Evolutionary conservation across 768 basidiomycete genomes (phyloP).

Genomic region (Cyclocybe cylindracea): DNA sequence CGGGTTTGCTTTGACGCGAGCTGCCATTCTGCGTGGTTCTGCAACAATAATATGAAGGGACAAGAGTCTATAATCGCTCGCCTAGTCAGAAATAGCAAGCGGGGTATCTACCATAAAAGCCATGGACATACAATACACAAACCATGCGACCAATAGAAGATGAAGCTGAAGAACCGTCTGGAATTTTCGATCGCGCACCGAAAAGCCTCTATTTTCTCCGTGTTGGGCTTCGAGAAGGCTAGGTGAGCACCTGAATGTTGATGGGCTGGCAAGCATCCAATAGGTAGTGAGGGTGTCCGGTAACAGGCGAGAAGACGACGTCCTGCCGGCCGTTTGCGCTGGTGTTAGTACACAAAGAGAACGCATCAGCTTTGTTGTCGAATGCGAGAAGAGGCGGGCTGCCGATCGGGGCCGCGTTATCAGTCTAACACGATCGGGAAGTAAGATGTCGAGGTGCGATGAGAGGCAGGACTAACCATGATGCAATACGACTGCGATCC

Average conservation of each 20-base stretch:
- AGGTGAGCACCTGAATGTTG: conserved; percentile 35
- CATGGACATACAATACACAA: not conserved
- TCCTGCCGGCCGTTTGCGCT: conserved; percentile 41
- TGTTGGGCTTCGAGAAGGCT: not conserved
- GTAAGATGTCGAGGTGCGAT: not conserved
- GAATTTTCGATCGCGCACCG: not conserved
- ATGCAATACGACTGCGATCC: conserved; percentile 42
- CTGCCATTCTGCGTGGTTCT: no score
- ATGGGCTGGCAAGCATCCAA: conserved; percentile 38
- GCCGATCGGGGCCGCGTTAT: conserved; percentile 22
- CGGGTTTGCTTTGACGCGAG: no score
- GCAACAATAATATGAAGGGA: not conserved
- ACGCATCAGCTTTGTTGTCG: conserved; percentile 39
- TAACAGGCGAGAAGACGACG: conserved; percentile 42
- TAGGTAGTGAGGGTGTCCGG: conserved; percentile 42
- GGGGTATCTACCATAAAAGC: not conserved
- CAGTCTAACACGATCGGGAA: conserved; percentile 16
- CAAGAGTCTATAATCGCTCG: not conserved
- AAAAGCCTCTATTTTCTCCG: not conserved
- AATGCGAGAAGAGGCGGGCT: conserved; percentile 37
- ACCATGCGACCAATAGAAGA: not conserved
- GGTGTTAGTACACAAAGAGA: conserved; percentile 43
- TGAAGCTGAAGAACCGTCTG: not conserved
- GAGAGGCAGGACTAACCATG: conserved; percentile 24
- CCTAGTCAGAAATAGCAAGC: not conserved